Conservation (phyloP, 2,329 filamentous ascomycete species). For the Truncatella angustata region DNA sequence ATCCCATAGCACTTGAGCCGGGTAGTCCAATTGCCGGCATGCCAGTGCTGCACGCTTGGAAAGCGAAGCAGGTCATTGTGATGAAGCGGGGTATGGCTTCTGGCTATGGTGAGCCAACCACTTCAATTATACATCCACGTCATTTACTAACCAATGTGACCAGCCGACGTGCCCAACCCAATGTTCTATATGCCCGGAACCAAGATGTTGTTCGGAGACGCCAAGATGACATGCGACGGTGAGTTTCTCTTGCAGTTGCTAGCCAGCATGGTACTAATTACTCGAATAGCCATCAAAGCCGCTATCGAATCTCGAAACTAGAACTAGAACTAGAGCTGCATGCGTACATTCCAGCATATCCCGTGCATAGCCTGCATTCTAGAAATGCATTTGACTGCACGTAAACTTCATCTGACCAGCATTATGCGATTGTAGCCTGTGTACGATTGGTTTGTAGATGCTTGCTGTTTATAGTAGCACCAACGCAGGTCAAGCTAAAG, state of each 20-base stretch:
- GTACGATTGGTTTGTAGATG: no score
- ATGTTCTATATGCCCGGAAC: conserved; percentile 92
- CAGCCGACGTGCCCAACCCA: conserved; percentile 85
- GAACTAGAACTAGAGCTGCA: no score
- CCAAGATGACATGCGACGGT: conserved; percentile 80
- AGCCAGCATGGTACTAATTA: background rate
- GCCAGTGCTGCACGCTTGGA: conserved; percentile 90
- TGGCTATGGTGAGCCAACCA: conserved; percentile 65
- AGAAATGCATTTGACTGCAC: background rate
- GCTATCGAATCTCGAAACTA: conserved; percentile 31
- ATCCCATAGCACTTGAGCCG: conserved; percentile 82
- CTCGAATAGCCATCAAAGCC: conserved; percentile 38
- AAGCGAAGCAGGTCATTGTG: conserved; percentile 87
- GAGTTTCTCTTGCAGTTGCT: conserved; percentile 26
- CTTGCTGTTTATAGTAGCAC: background rate
- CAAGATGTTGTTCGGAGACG: conserved; percentile 90
- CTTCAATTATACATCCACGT: background rate
- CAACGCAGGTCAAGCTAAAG: no score
- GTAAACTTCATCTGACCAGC: background rate
- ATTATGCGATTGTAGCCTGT: background rate
- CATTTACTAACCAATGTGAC: background rate
- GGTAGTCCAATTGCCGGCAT: conserved; percentile 86
- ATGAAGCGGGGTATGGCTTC: conserved; percentile 92
- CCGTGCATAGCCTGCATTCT: conserved; percentile 8
- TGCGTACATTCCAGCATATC: background rate